Evolutionary conservation across 495 filamentous ascomycete species (phyloP).

Genomic region (Talaromyces liani): DNA sequence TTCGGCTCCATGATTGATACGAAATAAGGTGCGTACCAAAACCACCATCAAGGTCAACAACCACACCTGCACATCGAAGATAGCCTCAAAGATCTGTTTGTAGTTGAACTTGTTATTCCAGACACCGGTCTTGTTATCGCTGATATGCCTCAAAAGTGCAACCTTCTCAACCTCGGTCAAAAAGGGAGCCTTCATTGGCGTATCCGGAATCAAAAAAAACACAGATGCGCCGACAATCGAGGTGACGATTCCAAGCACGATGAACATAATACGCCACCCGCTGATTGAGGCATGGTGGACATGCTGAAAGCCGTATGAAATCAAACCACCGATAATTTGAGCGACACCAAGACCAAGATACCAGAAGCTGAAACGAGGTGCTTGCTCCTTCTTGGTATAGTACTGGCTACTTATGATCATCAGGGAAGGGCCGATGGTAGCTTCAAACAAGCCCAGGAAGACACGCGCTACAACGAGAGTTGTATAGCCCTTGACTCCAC

Average conservation of each 20-base stretch:
- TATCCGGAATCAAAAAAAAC: slow-evolving; percentile 51
- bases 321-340: slow-evolving; percentile 53
- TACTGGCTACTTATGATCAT: slow-evolving; percentile 45
- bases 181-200: slow-evolving; percentile 49
- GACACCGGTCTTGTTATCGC: slow-evolving; percentile 53
- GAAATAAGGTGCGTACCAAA: slow-evolving; percentile 12
- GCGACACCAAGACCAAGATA: slow-evolving; percentile 57
- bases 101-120: slow-evolving; percentile 34
- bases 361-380: slow-evolving; percentile 56
- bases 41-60: slow-evolving; percentile 29
- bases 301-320: slow-evolving; percentile 58
- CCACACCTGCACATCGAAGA: slow-evolving; percentile 30
- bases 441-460: slow-evolving; percentile 59
- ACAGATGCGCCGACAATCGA: slow-evolving; percentile 42
- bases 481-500: slow-evolving; percentile 42
- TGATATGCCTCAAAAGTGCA: slow-evolving; percentile 28
- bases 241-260: slow-evolving; percentile 54
- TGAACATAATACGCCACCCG: slow-evolving; percentile 60
- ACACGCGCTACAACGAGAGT: slow-evolving; percentile 41
- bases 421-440: slow-evolving; percentile 52
- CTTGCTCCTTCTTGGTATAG: slow-evolving; percentile 58
- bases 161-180: slow-evolving; percentile 47
- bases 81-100: slow-evolving; percentile 25
- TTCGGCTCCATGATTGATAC: too few relatives aligned
- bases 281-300: slow-evolving; percentile 30